Base-by-base conservation (phyloP, 176 grass and related monocot genomes). In the Bromus sterilis region DNA sequence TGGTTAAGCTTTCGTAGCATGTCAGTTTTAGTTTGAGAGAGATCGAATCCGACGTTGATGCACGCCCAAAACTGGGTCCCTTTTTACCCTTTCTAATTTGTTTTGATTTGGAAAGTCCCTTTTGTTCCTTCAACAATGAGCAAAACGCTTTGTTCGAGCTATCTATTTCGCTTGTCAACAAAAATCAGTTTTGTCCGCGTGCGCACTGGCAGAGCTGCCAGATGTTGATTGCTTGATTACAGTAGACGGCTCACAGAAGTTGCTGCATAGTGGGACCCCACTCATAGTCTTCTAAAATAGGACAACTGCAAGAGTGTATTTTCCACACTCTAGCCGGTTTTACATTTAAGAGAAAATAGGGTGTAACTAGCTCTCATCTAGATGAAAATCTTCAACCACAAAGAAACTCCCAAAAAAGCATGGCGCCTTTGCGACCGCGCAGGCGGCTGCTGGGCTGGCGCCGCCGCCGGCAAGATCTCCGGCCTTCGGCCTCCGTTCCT, bases 251-350 rank as follows among this genome's bases (percentile, higher is more conserved):
- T 66, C 7, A n/a, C 12, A 36, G 13, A 77, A 31, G 49, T 31
- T 48, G 39, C 9, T 24, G 39, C 66, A 14, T 67, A 44, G 37
- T 80, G 86, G 86, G 46, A 67, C 23, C 68, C 59, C 46, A 87
- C 72, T 87, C 62, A 60, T 30, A 5, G 7, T 5, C 6, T 25
- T 35, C 21, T 39, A 39, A 60, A 71, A 18, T 49, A 76, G 37
- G 16, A 56, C 49, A 59, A 13, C 24, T 25, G 40, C 3, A 66
- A 26, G 31, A 11, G 6, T 10, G 66, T 26, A 13, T 40, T 40
- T 7, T 4, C 33, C n/a, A 53, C 34, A 60, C 24, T 71, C 31
- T 41, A 15, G 24, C 26, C 66, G 4, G n/a, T n/a, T 79, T 15
- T 66, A 23, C 12, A 36, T 7, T 51, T n/a, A n/a, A n/a, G n/a